phyloP scores from a whole-genome alignment of 179 eudicot genomes.

The Drosera spatulata region DNA sequence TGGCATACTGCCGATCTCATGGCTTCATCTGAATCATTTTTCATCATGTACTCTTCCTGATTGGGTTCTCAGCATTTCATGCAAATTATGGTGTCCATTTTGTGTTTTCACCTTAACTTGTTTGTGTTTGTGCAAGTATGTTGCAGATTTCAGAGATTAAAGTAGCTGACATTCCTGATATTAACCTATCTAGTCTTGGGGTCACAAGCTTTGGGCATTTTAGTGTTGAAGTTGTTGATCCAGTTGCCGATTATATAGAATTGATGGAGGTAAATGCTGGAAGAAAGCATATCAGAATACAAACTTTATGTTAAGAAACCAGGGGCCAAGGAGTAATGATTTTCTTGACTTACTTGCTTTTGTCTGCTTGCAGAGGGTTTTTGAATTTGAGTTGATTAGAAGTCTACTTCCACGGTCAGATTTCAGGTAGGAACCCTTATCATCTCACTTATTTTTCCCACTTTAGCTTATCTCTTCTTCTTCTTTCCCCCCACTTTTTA shows the following conservation, averaged over 20 bases:
- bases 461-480: too few species aligned
- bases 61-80: background rate
- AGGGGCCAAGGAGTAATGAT: too few species aligned
- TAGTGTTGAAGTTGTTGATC: slow-evolving; percentile 87
- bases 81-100: background rate
- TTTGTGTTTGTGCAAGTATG: slow-evolving; percentile 9
- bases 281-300: too few species aligned
- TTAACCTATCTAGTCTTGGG: slow-evolving; percentile 72
- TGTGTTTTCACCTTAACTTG: background rate
- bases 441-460: background rate
- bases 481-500: too few species aligned
- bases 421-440: slow-evolving; percentile 53
- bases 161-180: slow-evolving; percentile 84
- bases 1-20: too few species aligned
- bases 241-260: slow-evolving; percentile 89
- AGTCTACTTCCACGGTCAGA: slow-evolving; percentile 64
- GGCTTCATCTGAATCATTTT: too few species aligned
- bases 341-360: slow-evolving; percentile 2
- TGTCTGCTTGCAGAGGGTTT: slow-evolving; percentile 60
- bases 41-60: too few species aligned
- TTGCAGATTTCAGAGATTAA: slow-evolving; percentile 93
- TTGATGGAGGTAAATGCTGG: slow-evolving; percentile 65
- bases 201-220: slow-evolving; percentile 62
- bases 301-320: too few species aligned
- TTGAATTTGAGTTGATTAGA: slow-evolving; percentile 71